A percentile compares a stretch with the other conserved stretches of the same genome.
Conservation (phyloP, 768 basidiomycete species). For the Hirschioporus abietinus region DNA sequence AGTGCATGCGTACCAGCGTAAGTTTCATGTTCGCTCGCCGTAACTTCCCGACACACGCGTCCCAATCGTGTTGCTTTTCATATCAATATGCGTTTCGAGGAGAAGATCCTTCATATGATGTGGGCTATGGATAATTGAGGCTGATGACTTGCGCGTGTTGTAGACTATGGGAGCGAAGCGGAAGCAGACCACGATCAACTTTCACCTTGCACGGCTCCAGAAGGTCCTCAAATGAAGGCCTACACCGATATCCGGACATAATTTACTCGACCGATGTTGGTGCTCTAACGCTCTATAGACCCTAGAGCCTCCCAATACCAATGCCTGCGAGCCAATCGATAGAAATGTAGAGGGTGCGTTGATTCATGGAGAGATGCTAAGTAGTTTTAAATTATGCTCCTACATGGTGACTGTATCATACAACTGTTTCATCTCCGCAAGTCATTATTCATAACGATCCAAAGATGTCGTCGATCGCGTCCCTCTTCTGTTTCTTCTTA, state of each 20-base stretch:
- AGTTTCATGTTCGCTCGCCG: conserved; percentile 26
- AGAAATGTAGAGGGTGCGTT: too few species aligned
- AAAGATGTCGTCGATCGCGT: conserved; percentile 73
- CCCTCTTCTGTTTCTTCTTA: conserved; percentile 35
- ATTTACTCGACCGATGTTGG: too few species aligned
- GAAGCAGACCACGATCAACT: conserved; percentile 80
- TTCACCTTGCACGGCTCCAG: conserved; percentile 76
- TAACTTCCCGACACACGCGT: conserved; percentile 4
- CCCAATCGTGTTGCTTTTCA: too few species aligned
- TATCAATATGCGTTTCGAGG: too few species aligned
- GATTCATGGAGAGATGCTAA: conserved; percentile 30
- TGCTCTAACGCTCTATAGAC: too few species aligned
- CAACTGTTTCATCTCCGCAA: too few species aligned
- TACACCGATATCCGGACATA: too few species aligned
- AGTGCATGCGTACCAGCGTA: conserved; percentile 85
- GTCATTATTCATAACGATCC: conserved; percentile 14
- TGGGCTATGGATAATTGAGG: too few species aligned
- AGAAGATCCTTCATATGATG: too few species aligned
- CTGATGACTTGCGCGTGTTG: conserved; percentile 4
- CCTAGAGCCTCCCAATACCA: too few species aligned
- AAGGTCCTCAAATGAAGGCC: conserved; percentile 49
- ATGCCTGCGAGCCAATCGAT: too few species aligned
- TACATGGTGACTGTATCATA: too few species aligned
- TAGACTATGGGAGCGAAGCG: conserved; percentile 66
- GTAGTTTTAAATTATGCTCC: not conserved